Evolutionary conservation across 2,329 filamentous ascomycete genomes (phyloP).

Genomic region (Bimuria novae-zelandiae): DNA sequence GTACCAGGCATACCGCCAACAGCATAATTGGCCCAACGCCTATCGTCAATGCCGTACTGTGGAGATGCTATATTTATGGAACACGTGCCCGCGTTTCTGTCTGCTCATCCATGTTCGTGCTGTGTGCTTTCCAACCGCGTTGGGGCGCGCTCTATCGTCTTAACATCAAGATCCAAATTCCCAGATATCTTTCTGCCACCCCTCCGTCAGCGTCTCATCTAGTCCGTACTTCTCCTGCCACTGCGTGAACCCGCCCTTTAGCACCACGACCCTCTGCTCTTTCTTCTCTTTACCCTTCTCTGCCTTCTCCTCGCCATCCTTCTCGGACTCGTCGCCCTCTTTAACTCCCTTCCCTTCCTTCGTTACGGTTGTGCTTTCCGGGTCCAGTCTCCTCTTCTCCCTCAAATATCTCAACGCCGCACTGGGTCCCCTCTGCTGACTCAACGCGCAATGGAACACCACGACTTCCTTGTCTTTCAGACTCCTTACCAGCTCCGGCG

Average conservation of each 20-base stretch:
- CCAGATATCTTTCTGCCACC: slow-evolving; percentile 85
- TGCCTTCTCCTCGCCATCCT: slow-evolving; percentile 13
- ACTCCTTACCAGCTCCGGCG: slow-evolving; percentile 81
- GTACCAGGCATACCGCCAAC: no score
- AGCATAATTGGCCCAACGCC: no score
- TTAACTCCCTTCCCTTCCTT: slow-evolving; percentile 23
- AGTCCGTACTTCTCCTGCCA: slow-evolving; percentile 87
- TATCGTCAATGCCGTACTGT: no score
- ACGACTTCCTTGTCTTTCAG: slow-evolving; percentile 79
- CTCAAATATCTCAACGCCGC: slow-evolving; percentile 81
- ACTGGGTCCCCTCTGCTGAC: slow-evolving; percentile 84
- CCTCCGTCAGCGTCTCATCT: slow-evolving; percentile 81
- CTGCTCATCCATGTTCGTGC: neutral
- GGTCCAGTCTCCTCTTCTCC: slow-evolving; percentile 63
- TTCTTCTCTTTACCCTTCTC: slow-evolving; percentile 17
- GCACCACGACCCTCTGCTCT: slow-evolving; percentile 12
- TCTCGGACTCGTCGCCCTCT: slow-evolving; percentile 22
- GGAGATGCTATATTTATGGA: neutral
- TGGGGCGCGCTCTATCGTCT: neutral
- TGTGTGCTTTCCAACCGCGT: neutral
- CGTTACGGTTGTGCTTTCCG: slow-evolving; percentile 20
- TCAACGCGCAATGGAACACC: slow-evolving; percentile 92
- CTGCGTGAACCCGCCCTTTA: slow-evolving; percentile 51
- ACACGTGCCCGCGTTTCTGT: neutral
- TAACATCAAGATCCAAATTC: slow-evolving; percentile 55